Evolutionary conservation across 2,329 filamentous ascomycete genomes (phyloP), one percentile per base, ranked within the genome.

Genomic region (Stemphylium lycopersici): DNA sequence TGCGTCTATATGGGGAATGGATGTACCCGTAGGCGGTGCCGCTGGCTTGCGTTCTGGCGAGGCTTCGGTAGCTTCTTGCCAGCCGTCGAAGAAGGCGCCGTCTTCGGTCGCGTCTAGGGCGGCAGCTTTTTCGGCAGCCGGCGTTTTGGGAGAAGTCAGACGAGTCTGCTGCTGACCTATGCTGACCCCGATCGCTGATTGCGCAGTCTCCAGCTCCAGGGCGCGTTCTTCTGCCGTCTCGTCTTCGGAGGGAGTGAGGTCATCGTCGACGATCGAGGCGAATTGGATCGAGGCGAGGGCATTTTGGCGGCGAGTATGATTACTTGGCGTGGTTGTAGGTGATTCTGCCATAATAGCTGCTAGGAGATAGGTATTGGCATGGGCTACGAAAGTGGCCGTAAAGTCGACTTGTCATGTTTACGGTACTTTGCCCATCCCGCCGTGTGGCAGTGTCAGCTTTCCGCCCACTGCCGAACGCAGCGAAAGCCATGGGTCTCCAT

Each of bases 51-150:
- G n/a, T 31, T 50, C 48, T 26, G 49, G 31, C 12, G 46, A 32
- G 6, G 40, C 15, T 34, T 62, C 61, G 15, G 40, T 36, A 32
- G 51, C 43, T 10, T 66, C 59, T 44, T 78, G 72, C 46, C 74
- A 75, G 34, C 74, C 68, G 2, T 77, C 75, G 56, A 85, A 84
- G 60, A 83, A 80, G 13, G 71, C 78, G 3, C 78, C 79, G 29
- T 75, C 74, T 16, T 72, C 70, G 13, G 65, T 59, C 31, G 78
- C 74, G 55, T 84, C 81, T 62, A 87, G 72, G 2, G 80, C 80
- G 2, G 82, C 81, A n/a, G 77, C 80, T 68, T 86, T 87, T 66
- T 86, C 84, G 16, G 80, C 80, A 8, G 81, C 82, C 1, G 84
- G 84, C 4, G 84, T 87, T 37, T 78, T 77, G 8, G 83, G 80